Conservation (phyloP, 345 rosid species). For the Bretschneidera sinensis region DNA sequence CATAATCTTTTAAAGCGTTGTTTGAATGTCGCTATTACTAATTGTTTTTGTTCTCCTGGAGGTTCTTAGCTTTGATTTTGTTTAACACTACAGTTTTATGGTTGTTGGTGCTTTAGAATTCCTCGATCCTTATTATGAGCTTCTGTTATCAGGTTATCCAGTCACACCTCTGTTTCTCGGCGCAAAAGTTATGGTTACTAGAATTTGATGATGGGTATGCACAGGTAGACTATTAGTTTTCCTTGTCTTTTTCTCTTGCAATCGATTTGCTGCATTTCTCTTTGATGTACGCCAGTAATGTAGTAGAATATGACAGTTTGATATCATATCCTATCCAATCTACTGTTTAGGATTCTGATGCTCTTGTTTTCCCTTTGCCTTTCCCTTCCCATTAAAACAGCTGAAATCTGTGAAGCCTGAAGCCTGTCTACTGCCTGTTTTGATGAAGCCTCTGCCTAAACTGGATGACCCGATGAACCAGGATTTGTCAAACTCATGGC, state of each 20-base stretch:
- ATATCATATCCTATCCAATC: slow-evolving; percentile 49
- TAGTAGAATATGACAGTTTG: slow-evolving; percentile 33
- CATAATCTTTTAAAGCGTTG: no score
- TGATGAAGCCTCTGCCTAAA: slow-evolving; percentile 82
- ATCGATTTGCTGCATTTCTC: slow-evolving; percentile 22
- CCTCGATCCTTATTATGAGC: slow-evolving; percentile 27
- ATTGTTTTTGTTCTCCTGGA: background rate
- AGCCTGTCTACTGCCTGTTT: slow-evolving; percentile 73
- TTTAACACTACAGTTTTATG: background rate
- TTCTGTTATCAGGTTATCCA: slow-evolving; percentile 77
- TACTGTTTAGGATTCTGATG: slow-evolving; percentile 71
- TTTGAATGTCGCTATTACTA: no score
- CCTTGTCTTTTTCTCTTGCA: slow-evolving; percentile 16
- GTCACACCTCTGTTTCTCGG: slow-evolving; percentile 69
- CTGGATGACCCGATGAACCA: slow-evolving; percentile 93
- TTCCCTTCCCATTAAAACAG: slow-evolving; percentile 79
- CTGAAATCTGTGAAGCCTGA: slow-evolving; percentile 90
- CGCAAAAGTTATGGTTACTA: slow-evolving; percentile 89
- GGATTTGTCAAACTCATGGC: slow-evolving; percentile 58
- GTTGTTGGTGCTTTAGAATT: slow-evolving; percentile 15
- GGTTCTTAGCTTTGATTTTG: background rate
- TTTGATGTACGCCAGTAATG: slow-evolving; percentile 25
- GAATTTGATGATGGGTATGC: slow-evolving; percentile 39
- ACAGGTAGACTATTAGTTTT: slow-evolving; percentile 41
- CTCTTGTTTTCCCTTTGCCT: slow-evolving; percentile 66